A percentile compares a stretch with the other conserved stretches of the same genome.
Evolutionary conservation across 179 eudicot genomes (phyloP).

Genomic region (Beta corolliflora): DNA sequence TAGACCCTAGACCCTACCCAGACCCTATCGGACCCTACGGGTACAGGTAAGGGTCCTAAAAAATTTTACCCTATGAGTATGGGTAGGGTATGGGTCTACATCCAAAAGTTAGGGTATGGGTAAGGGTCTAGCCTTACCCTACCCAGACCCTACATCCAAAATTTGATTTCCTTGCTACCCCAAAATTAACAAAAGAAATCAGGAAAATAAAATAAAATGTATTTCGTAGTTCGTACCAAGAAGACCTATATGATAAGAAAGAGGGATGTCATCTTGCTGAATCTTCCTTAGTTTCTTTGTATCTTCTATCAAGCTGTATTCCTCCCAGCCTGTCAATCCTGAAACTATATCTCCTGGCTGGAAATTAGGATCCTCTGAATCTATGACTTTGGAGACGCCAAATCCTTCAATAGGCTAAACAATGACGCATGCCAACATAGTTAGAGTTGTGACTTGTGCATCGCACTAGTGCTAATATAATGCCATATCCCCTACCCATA

Average conservation of each 20-base stretch:
- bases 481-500: neutral
- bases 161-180: too few relatives aligned
- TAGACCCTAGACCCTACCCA: too few relatives aligned
- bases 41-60: too few relatives aligned
- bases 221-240: constrained; percentile 50
- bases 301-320: constrained; percentile 64
- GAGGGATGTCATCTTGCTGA: constrained; percentile 51
- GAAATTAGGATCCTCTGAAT: constrained; percentile 73
- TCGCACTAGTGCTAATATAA: neutral
- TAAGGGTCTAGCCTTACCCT: too few relatives aligned
- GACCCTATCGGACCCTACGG: too few relatives aligned
- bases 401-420: constrained; percentile 71
- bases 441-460: neutral
- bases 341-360: constrained; percentile 75
- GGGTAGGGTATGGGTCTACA: too few relatives aligned
- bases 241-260: constrained; percentile 56
- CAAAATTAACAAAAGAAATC: neutral
- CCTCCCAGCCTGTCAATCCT: constrained; percentile 85
- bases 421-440: neutral
- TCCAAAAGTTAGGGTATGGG: too few relatives aligned
- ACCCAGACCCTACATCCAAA: too few relatives aligned
- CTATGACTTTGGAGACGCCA: constrained; percentile 74
- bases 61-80: too few relatives aligned
- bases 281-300: constrained; percentile 53
- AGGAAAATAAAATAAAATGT: neutral